Percentiles rank a stretch among this genome's conserved stretches.
phyloP scores from a whole-genome alignment of 495 filamentous ascomycete genomes.

The Trypethelium eluteriae region DNA sequence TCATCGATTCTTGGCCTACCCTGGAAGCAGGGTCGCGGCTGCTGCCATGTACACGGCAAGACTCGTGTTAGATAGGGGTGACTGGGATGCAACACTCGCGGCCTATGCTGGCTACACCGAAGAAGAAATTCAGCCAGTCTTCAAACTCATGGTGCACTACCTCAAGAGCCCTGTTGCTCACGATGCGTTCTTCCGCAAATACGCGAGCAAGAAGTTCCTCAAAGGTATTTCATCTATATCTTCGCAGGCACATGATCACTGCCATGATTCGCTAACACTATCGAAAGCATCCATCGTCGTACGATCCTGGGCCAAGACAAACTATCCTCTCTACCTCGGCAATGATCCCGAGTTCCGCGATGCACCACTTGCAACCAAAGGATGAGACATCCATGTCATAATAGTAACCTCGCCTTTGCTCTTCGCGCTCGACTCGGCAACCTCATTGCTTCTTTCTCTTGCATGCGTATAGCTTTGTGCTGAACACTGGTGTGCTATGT shows the following conservation, averaged over 20 bases:
- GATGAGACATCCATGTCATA: neutral
- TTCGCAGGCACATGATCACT: neutral
- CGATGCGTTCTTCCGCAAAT: slow-evolving; percentile 98
- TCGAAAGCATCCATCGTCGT: slow-evolving; percentile 76
- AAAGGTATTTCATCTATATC: slow-evolving; percentile 59
- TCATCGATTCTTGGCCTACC: slow-evolving; percentile 79
- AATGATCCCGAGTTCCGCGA: slow-evolving; percentile 11
- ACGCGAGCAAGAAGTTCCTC: slow-evolving; percentile 95
- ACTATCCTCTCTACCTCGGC: slow-evolving; percentile 15
- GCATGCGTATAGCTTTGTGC: neutral
- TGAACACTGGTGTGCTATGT: neutral
- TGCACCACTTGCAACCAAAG: neutral
- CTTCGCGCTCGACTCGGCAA: neutral
- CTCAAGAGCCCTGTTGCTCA: slow-evolving; percentile 79
- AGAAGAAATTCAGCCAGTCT: slow-evolving; percentile 84
- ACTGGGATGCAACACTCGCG: slow-evolving; percentile 85
- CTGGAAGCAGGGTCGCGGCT: slow-evolving; percentile 82
- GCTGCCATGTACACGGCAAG: slow-evolving; percentile 92
- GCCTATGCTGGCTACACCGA: slow-evolving; percentile 93
- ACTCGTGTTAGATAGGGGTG: slow-evolving; percentile 76
- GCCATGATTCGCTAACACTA: slow-evolving; percentile 22
- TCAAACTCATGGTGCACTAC: slow-evolving; percentile 92
- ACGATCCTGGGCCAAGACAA: slow-evolving; percentile 84
- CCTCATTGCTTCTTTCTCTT: neutral
- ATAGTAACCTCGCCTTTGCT: neutral